Percentiles rank a stretch among this genome's conserved stretches.
phyloP scores from a whole-genome alignment of 2,329 filamentous ascomycete genomes.

The Pseudogymnoascus sp. region DNA sequence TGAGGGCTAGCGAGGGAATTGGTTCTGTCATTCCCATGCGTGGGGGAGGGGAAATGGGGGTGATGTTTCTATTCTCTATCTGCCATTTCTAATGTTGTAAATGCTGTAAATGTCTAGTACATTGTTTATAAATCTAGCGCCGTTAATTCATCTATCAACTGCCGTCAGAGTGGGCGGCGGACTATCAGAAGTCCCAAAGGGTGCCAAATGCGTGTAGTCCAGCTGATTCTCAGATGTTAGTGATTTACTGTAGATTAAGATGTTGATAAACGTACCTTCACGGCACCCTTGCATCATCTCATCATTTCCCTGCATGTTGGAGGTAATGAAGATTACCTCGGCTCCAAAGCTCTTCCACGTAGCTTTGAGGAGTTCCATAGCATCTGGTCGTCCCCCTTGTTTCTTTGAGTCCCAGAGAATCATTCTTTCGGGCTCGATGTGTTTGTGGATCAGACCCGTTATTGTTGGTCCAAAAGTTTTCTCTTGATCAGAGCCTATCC shows the following conservation, averaged over 20 bases:
- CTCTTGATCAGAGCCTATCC: constrained; percentile 35
- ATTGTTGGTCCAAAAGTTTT: constrained; percentile 35
- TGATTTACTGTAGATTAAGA: not conserved
- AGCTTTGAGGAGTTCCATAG: constrained; percentile 31
- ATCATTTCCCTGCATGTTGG: constrained; percentile 33
- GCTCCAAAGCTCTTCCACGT: constrained; percentile 33
- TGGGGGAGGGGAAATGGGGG: not conserved
- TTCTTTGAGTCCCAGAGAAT: constrained; percentile 36
- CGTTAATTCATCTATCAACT: not conserved
- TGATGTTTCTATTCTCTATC: not conserved
- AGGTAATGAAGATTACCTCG: constrained; percentile 37
- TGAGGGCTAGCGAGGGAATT: not conserved
- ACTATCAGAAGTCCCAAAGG: constrained; percentile 31
- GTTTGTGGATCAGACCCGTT: constrained; percentile 29
- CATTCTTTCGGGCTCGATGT: constrained; percentile 34
- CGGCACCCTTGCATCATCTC: constrained; percentile 36
- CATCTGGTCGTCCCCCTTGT: constrained; percentile 32
- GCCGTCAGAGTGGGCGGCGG: not conserved
- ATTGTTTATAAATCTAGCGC: not conserved
- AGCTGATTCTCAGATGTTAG: constrained; percentile 21
- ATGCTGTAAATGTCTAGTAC: not conserved
- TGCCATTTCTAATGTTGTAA: not conserved
- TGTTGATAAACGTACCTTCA: constrained; percentile 24
- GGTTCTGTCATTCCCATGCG: not conserved
- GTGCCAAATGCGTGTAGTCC: constrained; percentile 33